phyloP scores from a whole-genome alignment of 306 rosid genomes.

The Prunus padus region DNA sequence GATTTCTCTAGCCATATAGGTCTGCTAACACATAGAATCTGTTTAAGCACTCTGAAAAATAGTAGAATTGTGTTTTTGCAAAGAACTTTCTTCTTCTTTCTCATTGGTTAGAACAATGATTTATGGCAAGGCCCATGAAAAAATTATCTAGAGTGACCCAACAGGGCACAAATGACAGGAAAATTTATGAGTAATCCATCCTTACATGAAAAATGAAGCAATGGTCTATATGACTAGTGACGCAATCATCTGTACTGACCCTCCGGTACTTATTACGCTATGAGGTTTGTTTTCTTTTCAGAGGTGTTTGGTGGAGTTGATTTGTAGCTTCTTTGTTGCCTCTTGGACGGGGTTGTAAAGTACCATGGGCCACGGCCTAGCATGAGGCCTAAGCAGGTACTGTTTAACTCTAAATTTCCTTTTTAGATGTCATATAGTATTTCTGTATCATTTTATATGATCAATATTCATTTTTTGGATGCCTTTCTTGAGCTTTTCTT shows the following conservation, averaged over 20 bases:
- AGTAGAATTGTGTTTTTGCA: background rate
- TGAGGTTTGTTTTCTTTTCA: conserved; percentile 34
- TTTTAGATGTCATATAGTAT: background rate
- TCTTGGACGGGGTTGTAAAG: conserved; percentile 99
- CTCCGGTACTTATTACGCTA: background rate
- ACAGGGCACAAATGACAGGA: background rate
- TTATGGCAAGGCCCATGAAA: background rate
- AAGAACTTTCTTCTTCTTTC: too few species aligned
- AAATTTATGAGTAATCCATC: background rate
- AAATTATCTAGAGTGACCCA: background rate
- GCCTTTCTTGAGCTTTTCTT: conserved; percentile 16
- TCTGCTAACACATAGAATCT: background rate
- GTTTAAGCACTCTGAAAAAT: background rate
- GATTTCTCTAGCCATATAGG: background rate
- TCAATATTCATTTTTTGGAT: conserved; percentile 17
- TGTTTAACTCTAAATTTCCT: conserved; percentile 5
- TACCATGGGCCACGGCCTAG: conserved; percentile 98
- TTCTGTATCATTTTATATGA: conserved; percentile 8
- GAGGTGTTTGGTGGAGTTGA: conserved; percentile 92
- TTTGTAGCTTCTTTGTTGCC: conserved; percentile 96
- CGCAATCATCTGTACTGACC: background rate
- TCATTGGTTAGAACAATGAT: background rate
- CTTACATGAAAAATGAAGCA: background rate
- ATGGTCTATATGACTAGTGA: background rate
- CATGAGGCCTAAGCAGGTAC: conserved; percentile 83